Percentiles rank a stretch among this genome's conserved stretches.
Conservation (phyloP, 2,329 filamentous ascomycete species). For the Neurospora sp. region DNA sequence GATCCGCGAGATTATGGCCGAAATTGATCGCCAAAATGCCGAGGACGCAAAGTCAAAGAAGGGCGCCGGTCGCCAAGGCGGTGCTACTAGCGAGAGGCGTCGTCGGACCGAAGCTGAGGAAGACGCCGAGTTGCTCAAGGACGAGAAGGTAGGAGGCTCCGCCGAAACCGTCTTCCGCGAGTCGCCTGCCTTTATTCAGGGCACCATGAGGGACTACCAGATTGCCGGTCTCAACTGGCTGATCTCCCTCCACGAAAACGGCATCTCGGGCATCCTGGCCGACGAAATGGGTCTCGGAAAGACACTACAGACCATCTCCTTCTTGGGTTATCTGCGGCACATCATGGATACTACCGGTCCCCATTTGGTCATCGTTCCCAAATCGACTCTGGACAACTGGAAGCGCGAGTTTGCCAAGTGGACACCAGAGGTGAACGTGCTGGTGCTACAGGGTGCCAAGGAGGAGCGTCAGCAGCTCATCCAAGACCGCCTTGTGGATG, state of each 20-base stretch:
- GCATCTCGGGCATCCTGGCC: constrained; percentile 93
- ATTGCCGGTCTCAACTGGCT: constrained; percentile 94
- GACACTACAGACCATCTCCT: constrained; percentile 94
- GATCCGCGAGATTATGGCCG: constrained; percentile 84
- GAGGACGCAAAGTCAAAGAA: constrained; percentile 64
- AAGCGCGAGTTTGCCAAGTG: constrained; percentile 86
- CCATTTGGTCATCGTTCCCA: constrained; percentile 85
- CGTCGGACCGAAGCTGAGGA: constrained; percentile 95
- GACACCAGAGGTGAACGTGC: constrained; percentile 91
- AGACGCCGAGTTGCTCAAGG: constrained; percentile 78
- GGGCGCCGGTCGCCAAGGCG: constrained; percentile 68
- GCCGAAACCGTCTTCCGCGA: constrained; percentile 89
- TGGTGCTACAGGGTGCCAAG: constrained; percentile 90
- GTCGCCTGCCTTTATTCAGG: constrained; percentile 80
- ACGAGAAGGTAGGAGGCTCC: constrained; percentile 79
- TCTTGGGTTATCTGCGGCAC: constrained; percentile 88
- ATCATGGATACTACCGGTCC: constrained; percentile 83
- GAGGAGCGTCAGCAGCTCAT: constrained; percentile 85
- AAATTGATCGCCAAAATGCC: constrained; percentile 88
- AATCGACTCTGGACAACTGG: constrained; percentile 98
- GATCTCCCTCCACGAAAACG: constrained; percentile 94
- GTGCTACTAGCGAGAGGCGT: constrained; percentile 65
- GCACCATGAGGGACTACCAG: constrained; percentile 93
- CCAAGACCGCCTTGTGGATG: constrained; percentile 80
- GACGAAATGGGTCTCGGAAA: constrained; percentile 99